Base-by-base conservation (phyloP, 2,329 filamentous ascomycete genomes). In the Talaromyces sp. region DNA sequence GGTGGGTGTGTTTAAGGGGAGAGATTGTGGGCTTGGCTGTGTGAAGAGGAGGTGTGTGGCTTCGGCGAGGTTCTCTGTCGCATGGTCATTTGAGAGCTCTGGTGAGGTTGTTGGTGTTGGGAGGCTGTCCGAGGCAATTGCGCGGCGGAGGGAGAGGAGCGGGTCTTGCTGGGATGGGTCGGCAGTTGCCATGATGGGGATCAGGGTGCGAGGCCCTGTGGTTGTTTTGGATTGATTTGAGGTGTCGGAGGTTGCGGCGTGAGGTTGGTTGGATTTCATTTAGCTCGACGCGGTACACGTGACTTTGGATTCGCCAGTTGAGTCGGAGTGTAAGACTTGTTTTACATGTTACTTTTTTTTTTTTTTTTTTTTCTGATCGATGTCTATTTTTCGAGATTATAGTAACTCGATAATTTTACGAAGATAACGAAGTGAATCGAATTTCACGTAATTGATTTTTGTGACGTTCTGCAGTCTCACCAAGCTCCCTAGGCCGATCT, bases 21-120 rank as follows among this genome's bases (percentile, higher is more conserved):
- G 81, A 5, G 85, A 80, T 50, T 85, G 79, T 56, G 83, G 81
- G 48, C 77, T 70, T 45, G 82, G 82, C 64, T 81, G 74, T 54
- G 81, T 82, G 77, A 97, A 94, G 62, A 86, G 85, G 52, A 96
- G 82, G 68, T 92, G 85, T 8, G 86, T 88, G n/a, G 91, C 91
- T 67, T 85, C 78, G 46, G 90, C 85, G 46, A 97, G 83, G 58
- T 83, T 80, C 42, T 82, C 73, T 45, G 81, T 80, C 41, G 77
- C 74, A 62, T 87, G 84, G 63, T 88, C 81, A 43, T 83, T 79
- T 13, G 84, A 79, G 51, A 72, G 69, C 64, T 91, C 86, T 61
- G 84, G 75, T 50, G 86, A 88, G 51, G 85, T 87, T 52, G 88
- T 90, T 39, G 92, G 89, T 49, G 90, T 82, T 52, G 92, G 88